These are phyloP conservation scores for Penicillium alfredii DNA, from an alignment of 495 filamentous ascomycete species.

Conservation along the genomic window DNA sequence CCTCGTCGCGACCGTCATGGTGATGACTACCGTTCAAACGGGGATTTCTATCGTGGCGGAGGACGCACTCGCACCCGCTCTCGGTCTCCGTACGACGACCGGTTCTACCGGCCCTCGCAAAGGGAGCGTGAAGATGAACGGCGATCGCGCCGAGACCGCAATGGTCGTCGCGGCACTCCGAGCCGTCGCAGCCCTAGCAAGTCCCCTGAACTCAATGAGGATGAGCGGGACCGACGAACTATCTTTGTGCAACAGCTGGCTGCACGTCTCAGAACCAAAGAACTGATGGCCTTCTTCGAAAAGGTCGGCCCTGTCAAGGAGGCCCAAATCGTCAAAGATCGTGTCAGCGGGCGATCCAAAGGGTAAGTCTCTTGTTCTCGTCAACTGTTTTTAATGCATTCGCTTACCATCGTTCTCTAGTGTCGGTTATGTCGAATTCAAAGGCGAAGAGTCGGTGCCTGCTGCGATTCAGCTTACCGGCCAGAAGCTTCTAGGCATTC, in stretches of 20 bases:
- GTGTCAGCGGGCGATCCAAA: constrained; percentile 94
- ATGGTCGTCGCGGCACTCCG: constrained; percentile 49
- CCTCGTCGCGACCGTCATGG: constrained; percentile 72
- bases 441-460: constrained; percentile 87
- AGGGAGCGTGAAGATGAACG: constrained; percentile 22
- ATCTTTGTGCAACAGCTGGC: constrained; percentile 98
- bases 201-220: constrained; percentile 71
- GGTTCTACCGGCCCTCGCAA: constrained; percentile 66
- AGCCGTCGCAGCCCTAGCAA: constrained; percentile 44
- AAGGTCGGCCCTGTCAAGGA: constrained; percentile 94
- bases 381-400: neutral
- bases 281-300: constrained; percentile 93
- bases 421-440: constrained; percentile 99
- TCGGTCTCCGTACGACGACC: constrained; percentile 64
- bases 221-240: constrained; percentile 93
- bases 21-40: constrained; percentile 58
- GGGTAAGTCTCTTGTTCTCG: constrained; percentile 55
- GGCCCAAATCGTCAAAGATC: constrained; percentile 98
- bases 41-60: constrained; percentile 70
- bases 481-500: constrained; percentile 96
- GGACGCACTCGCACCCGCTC: constrained; percentile 67
- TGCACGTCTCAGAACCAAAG: constrained; percentile 82
- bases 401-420: constrained; percentile 39
- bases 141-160: constrained; percentile 46
- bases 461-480: constrained; percentile 97